A percentile compares a stretch with the other conserved stretches of the same genome.
These are phyloP conservation scores for Hypoxylon sp. DNA, from an alignment of 2,329 filamentous ascomycete species.

Conservation along the genomic window DNA sequence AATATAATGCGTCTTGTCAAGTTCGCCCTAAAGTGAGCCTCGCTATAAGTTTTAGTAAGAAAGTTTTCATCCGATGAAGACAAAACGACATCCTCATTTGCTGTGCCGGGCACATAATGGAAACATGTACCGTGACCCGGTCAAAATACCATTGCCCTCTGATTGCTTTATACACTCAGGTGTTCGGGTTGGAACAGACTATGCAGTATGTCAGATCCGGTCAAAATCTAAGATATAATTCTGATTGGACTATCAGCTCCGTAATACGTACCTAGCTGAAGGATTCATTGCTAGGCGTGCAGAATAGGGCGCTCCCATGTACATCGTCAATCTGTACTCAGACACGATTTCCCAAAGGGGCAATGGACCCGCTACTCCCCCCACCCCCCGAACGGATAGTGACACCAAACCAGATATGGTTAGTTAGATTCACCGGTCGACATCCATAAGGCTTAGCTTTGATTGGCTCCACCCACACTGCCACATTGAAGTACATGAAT, in stretches of 20 bases:
- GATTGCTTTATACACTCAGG: neutral
- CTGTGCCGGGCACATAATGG: neutral
- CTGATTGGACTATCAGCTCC: neutral
- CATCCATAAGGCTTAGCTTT: neutral
- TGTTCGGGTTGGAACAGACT: neutral
- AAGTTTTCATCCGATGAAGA: constrained; percentile 4
- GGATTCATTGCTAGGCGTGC: neutral
- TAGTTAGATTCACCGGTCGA: neutral
- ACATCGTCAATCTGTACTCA: neutral
- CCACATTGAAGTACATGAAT: neutral
- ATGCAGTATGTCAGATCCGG: neutral
- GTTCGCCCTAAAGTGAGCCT: neutral
- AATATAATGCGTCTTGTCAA: neutral
- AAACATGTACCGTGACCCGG: neutral
- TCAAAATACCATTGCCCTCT: neutral
- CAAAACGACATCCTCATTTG: constrained; percentile 2
- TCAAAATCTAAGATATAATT: neutral
- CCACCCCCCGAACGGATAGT: neutral
- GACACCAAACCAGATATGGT: neutral
- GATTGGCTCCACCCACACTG: neutral
- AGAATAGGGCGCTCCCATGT: too few relatives aligned
- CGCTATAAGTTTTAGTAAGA: neutral
- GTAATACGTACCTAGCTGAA: neutral
- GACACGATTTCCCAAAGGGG: neutral
- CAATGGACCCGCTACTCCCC: neutral